phyloP scores from a whole-genome alignment of 2,329 filamentous ascomycete genomes.

The Cadophora luteo-olivacea region DNA sequence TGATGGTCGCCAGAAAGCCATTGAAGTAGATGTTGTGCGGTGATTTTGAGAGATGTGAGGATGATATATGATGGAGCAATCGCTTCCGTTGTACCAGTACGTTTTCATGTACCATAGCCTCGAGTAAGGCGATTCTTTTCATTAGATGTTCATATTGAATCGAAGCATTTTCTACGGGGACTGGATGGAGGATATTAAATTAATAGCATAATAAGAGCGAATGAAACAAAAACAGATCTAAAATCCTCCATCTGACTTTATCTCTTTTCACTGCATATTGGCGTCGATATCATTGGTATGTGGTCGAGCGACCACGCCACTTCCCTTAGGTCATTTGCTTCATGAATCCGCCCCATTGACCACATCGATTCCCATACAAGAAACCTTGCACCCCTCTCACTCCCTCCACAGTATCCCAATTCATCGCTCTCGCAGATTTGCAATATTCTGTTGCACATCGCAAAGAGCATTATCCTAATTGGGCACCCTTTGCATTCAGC shows the following conservation, averaged over 20 bases:
- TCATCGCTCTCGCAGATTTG: background rate
- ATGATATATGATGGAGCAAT: background rate
- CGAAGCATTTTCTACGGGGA: constrained; percentile 9
- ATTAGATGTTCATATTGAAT: constrained; percentile 17
- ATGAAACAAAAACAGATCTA: background rate
- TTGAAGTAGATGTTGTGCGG: constrained; percentile 21
- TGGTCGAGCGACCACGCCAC: background rate
- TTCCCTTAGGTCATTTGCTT: background rate
- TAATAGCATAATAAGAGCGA: constrained; percentile 19
- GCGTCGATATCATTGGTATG: background rate
- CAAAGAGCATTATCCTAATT: constrained; percentile 22
- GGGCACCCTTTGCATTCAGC: constrained; percentile 9
- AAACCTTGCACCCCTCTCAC: background rate
- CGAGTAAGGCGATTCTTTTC: background rate
- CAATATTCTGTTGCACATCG: constrained; percentile 18
- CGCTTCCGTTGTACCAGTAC: background rate
- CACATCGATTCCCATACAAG: too few species aligned
- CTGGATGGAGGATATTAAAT: constrained; percentile 3
- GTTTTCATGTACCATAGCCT: constrained; percentile 16
- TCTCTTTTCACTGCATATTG: background rate
- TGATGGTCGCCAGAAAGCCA: constrained; percentile 94
- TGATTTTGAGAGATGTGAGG: background rate
- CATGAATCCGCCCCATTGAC: too few species aligned
- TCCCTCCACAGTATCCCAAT: background rate
- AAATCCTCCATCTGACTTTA: background rate